phyloP scores from a whole-genome alignment of 2,329 filamentous ascomycete species.

The Didymosphaeria variabile region DNA sequence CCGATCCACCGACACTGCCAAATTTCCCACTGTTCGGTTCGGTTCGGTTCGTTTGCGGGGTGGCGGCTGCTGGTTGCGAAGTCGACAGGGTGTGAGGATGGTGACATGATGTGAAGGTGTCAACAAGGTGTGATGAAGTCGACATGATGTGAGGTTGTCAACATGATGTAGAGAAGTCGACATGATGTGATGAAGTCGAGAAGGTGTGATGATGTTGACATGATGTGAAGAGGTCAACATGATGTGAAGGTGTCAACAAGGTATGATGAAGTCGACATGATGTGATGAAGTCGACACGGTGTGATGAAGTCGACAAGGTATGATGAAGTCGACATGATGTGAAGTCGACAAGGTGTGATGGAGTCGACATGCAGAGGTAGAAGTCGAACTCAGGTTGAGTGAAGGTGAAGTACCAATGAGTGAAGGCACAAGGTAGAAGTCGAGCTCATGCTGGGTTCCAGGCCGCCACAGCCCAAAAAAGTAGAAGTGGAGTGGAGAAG shows the following conservation, averaged over 20 bases:
- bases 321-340: not conserved
- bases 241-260: not conserved
- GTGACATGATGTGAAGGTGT: too few relatives aligned
- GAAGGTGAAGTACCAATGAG: not conserved
- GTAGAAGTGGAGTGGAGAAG: not conserved
- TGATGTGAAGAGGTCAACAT: not conserved
- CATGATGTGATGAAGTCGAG: not conserved
- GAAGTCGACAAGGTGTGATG: not conserved
- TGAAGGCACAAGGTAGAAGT: not conserved
- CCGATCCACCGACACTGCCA: not conserved
- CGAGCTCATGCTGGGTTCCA: not conserved
- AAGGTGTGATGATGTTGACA: not conserved
- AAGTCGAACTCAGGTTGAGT: not conserved
- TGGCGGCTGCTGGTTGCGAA: not conserved
- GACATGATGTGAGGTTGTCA: too few relatives aligned
- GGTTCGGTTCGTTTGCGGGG: not conserved
- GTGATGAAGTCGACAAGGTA: not conserved
- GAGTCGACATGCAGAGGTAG: not conserved
- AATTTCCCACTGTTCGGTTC: conserved; percentile 13
- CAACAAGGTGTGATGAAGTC: not conserved
- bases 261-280: not conserved
- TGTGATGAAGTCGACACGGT: not conserved
- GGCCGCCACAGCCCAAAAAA: not conserved
- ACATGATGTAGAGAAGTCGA: too few relatives aligned
- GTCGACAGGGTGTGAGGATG: not conserved